Evolutionary conservation across 192 early-diverging fungal genomes (phyloP).

Genomic region (Entomortierella lignicola): DNA sequence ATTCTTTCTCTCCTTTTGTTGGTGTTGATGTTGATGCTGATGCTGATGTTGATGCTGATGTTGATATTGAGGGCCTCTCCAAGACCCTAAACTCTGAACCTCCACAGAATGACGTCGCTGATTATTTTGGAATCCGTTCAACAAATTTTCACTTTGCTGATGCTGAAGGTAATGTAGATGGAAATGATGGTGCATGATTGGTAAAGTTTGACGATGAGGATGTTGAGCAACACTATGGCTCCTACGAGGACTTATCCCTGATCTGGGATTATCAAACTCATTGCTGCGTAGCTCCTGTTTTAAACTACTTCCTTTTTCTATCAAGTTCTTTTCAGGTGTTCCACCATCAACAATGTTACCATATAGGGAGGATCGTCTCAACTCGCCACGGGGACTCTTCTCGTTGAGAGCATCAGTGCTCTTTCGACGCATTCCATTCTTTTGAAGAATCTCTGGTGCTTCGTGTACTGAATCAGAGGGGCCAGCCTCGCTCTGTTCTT

Average conservation of each 20-base stretch:
- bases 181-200: constrained; percentile 31
- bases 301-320: too few species aligned
- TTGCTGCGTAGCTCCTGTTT: not conserved
- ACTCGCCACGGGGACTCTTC: not conserved
- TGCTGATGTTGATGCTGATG: not conserved
- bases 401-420: constrained; percentile 15
- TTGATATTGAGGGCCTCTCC: constrained; percentile 1
- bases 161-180: constrained; percentile 35
- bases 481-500: not conserved
- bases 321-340: not conserved
- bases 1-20: not conserved
- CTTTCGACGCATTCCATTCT: constrained; percentile 3
- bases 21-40: not conserved
- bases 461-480: not conserved
- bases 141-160: constrained; percentile 3
- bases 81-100: constrained; percentile 13
- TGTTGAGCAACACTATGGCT: constrained; percentile 20
- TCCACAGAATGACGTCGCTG: constrained; percentile 30
- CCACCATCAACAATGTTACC: not conserved
- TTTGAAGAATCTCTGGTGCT: not conserved
- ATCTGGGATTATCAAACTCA: not conserved
- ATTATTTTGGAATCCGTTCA: constrained; percentile 12
- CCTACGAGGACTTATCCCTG: constrained; percentile 1
- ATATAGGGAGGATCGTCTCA: not conserved
- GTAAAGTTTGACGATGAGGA: constrained; percentile 34